A percentile compares a stretch with the other conserved stretches of the same genome.
Conservation (phyloP, 176 grass and related monocot genomes). For the Echinochloa phyllopogon region DNA sequence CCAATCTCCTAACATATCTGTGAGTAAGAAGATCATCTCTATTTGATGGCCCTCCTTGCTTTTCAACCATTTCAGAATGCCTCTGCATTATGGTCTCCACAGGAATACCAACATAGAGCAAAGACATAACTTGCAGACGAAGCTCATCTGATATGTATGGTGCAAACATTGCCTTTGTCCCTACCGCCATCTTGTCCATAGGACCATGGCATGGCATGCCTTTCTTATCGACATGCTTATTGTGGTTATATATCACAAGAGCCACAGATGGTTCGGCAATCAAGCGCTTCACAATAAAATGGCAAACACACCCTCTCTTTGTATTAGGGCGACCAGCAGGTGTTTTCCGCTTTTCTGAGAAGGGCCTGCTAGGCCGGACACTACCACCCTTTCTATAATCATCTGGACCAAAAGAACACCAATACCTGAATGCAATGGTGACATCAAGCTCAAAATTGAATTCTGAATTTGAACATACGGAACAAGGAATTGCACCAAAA, state of each 20-base stretch:
- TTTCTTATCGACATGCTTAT: slow-evolving; percentile 97
- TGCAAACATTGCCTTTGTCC: slow-evolving; percentile 91
- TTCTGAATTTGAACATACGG: slow-evolving; percentile 31
- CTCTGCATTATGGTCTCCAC: slow-evolving; percentile 98
- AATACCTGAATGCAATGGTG: slow-evolving; percentile 71
- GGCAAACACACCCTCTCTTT: slow-evolving; percentile 96
- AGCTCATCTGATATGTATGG: slow-evolving; percentile 94
- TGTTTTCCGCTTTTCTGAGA: slow-evolving; percentile 72
- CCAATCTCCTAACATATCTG: slow-evolving; percentile 91
- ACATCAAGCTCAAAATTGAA: slow-evolving; percentile 23
- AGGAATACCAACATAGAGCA: slow-evolving; percentile 90
- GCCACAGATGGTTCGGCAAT: slow-evolving; percentile 91
- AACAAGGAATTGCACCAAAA: slow-evolving; percentile 2
- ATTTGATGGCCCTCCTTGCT: slow-evolving; percentile 86
- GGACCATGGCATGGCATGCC: slow-evolving; percentile 89
- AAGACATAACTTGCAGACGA: slow-evolving; percentile 84
- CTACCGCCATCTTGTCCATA: slow-evolving; percentile 84
- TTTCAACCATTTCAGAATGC: slow-evolving; percentile 78
- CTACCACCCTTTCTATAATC: slow-evolving; percentile 83
- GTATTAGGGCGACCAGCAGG: slow-evolving; percentile 92
- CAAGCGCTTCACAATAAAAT: slow-evolving; percentile 98
- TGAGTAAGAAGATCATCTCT: slow-evolving; percentile 98
- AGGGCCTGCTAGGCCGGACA: slow-evolving; percentile 79
- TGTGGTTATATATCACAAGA: slow-evolving; percentile 95
- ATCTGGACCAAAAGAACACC: slow-evolving; percentile 98